Conservation (phyloP, 2,329 filamentous ascomycete species). For the Diaporthe citri region DNA sequence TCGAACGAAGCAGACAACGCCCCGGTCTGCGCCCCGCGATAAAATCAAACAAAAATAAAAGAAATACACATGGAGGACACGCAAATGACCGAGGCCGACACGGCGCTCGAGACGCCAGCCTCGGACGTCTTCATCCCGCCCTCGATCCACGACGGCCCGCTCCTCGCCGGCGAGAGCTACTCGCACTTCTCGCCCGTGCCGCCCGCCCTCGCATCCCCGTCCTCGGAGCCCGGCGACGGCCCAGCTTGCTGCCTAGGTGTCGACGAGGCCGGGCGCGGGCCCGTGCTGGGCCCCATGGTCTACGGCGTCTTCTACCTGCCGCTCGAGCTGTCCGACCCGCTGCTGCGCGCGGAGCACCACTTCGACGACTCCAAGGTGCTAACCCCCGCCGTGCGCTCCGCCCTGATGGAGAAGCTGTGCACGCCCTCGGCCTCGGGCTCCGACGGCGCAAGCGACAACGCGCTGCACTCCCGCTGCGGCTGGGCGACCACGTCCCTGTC, state of each 20-base stretch:
- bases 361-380: constrained; percentile 97
- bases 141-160: constrained; percentile 69
- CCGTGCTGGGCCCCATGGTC: constrained; percentile 87
- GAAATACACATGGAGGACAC: constrained; percentile 54
- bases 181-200: constrained; percentile 79
- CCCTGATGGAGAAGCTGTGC: constrained; percentile 79
- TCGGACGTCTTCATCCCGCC: constrained; percentile 72
- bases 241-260: constrained; percentile 85
- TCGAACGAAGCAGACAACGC: neutral
- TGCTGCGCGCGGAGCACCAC: constrained; percentile 83
- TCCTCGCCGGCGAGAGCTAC: constrained; percentile 77
- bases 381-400: constrained; percentile 81
- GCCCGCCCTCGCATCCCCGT: constrained; percentile 63
- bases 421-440: constrained; percentile 50
- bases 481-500: constrained; percentile 88
- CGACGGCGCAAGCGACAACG: constrained; percentile 52
- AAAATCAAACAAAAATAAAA: neutral
- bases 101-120: constrained; percentile 51
- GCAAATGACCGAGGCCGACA: constrained; percentile 51
- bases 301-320: constrained; percentile 83
- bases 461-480: constrained; percentile 72
- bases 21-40: neutral
- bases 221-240: constrained; percentile 46
- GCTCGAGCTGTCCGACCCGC: constrained; percentile 74
- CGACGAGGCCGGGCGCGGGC: constrained; percentile 93